Percentiles rank a stretch among this genome's conserved stretches.
phyloP scores from a whole-genome alignment of 2,329 filamentous ascomycete species.

The Pseudomassariella vexata region DNA sequence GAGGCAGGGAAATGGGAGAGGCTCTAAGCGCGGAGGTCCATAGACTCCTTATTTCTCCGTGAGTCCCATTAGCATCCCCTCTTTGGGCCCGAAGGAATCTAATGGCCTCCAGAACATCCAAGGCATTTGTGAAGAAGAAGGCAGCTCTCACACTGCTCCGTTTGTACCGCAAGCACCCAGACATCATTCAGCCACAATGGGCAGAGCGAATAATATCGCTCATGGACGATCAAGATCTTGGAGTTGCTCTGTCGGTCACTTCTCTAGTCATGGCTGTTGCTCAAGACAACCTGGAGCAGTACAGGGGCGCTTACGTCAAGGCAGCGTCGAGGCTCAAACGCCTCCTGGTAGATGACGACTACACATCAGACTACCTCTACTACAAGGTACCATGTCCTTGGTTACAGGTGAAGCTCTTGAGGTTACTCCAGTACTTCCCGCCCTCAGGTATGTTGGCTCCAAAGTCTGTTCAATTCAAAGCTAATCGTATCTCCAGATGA shows the following conservation, averaged over 20 bases:
- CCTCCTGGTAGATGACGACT: constrained; percentile 86
- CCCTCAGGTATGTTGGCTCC: constrained; percentile 67
- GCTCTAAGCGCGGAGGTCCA: constrained; percentile 89
- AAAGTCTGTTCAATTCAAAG: constrained; percentile 1
- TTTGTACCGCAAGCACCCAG: constrained; percentile 88
- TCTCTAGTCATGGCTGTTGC: constrained; percentile 91
- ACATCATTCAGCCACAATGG: constrained; percentile 94
- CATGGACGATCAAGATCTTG: constrained; percentile 94
- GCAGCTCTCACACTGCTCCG: constrained; percentile 88
- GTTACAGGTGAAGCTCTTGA: constrained; percentile 92
- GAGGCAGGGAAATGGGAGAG: constrained; percentile 94
- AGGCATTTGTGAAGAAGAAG: constrained; percentile 99
- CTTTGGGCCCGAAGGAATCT: constrained; percentile 6
- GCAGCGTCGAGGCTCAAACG: constrained; percentile 84
- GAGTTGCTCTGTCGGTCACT: constrained; percentile 90
- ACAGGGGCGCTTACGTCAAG: constrained; percentile 91
- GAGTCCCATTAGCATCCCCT: constrained; percentile 29
- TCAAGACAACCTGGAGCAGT: constrained; percentile 90
- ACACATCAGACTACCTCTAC: constrained; percentile 87
- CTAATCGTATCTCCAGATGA: constrained; percentile 83
- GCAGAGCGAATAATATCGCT: constrained; percentile 96
- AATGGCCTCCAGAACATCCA: constrained; percentile 52
- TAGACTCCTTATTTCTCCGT: constrained; percentile 90
- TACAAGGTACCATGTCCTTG: constrained; percentile 99
- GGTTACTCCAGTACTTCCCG: constrained; percentile 91